Evolutionary conservation across 2,329 filamentous ascomycete species (phyloP).

Genomic region (Arthroderma sp.): DNA sequence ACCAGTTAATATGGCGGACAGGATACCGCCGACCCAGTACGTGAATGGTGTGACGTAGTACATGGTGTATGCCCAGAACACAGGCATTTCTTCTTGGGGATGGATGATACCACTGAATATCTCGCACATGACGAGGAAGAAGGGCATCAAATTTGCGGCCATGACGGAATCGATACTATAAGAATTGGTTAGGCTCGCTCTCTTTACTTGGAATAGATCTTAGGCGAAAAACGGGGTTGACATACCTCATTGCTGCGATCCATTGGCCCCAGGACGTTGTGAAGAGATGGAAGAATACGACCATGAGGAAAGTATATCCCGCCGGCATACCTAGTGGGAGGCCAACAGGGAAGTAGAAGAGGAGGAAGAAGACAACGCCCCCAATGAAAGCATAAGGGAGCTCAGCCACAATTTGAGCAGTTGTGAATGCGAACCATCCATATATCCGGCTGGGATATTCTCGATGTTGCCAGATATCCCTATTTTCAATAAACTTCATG

Average conservation of each 20-base stretch:
- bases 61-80: conserved; percentile 61
- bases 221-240: conserved; percentile 42
- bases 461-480: conserved; percentile 47
- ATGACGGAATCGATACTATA: conserved; percentile 28
- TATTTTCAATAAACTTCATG: conserved; percentile 51
- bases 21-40: conserved; percentile 59
- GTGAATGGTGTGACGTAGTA: conserved; percentile 57
- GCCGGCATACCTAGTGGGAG: conserved; percentile 38
- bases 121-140: conserved; percentile 67
- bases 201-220: conserved; percentile 48
- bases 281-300: conserved; percentile 64
- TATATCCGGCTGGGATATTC: conserved; percentile 65
- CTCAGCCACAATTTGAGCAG: conserved; percentile 58
- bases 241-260: conserved; percentile 72
- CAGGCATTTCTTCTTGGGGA: conserved; percentile 50
- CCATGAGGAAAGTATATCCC: conserved; percentile 69
- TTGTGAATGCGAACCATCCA: conserved; percentile 63
- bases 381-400: conserved; percentile 56
- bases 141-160: conserved; percentile 44
- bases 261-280: conserved; percentile 65
- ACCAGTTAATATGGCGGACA: conserved; percentile 48
- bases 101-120: conserved; percentile 68
- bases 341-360: conserved; percentile 68
- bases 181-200: conserved; percentile 14
- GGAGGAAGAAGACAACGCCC: conserved; percentile 53